Percentiles rank a stretch among this genome's conserved stretches.
Conservation (phyloP, 371 early-diverging fungal species). For the Paraphysoderma sedebokerense region DNA sequence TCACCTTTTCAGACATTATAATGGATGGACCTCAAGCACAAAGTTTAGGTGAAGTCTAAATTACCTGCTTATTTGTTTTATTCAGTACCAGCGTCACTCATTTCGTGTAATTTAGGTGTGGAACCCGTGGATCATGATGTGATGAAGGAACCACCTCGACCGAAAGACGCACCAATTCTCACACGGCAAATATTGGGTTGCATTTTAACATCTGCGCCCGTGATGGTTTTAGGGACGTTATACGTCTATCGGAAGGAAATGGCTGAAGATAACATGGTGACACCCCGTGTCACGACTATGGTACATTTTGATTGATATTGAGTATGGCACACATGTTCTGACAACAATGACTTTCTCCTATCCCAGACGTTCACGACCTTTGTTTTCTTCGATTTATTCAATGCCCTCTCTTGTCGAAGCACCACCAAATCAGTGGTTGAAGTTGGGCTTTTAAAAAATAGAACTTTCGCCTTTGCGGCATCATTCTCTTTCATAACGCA, state of each 20-base stretch:
- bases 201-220: slow-evolving; percentile 55
- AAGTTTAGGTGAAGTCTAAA: no score
- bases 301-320: slow-evolving; percentile 19
- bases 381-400: slow-evolving; percentile 92
- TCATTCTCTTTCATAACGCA: slow-evolving; percentile 68
- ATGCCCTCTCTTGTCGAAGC: slow-evolving; percentile 80
- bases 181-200: slow-evolving; percentile 50
- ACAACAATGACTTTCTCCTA: background rate
- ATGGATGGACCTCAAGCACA: slow-evolving; percentile 91
- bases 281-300: slow-evolving; percentile 79
- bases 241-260: slow-evolving; percentile 59
- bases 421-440: slow-evolving; percentile 58
- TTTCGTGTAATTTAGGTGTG: no score
- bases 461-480: slow-evolving; percentile 70
- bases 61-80: no score
- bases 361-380: slow-evolving; percentile 81
- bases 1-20: slow-evolving; percentile 43
- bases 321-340: background rate
- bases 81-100: no score
- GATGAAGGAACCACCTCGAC: slow-evolving; percentile 65
- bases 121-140: slow-evolving; percentile 69
- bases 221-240: slow-evolving; percentile 79
- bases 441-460: slow-evolving; percentile 66
- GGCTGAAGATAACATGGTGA: slow-evolving; percentile 52
- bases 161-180: slow-evolving; percentile 52